Percentiles rank a stretch among this genome's conserved stretches.
Evolutionary conservation across 2,329 filamentous ascomycete species (phyloP).

Genomic region (Diaporthe capsici): DNA sequence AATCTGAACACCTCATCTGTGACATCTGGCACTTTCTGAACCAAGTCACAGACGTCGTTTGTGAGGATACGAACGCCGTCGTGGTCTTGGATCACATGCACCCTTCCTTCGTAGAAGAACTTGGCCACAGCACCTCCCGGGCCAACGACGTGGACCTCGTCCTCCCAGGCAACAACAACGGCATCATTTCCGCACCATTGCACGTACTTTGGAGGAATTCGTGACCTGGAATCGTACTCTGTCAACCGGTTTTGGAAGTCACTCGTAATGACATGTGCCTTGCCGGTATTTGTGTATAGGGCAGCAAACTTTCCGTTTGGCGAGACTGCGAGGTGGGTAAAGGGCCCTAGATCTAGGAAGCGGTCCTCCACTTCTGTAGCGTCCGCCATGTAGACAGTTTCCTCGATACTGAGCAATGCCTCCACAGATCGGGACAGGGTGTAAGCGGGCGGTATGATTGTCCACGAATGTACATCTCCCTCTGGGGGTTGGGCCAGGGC

Average conservation of each 20-base stretch:
- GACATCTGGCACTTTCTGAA: slow-evolving; percentile 92
- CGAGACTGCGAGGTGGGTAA: slow-evolving; percentile 90
- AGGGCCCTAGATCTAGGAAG: slow-evolving; percentile 91
- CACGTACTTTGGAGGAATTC: slow-evolving; percentile 87
- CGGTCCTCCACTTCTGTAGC: slow-evolving; percentile 92
- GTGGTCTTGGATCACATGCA: slow-evolving; percentile 85
- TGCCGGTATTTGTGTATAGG: slow-evolving; percentile 87
- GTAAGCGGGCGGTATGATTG: slow-evolving; percentile 87
- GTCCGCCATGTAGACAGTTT: slow-evolving; percentile 90
- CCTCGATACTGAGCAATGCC: slow-evolving; percentile 85
- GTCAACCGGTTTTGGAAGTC: slow-evolving; percentile 94
- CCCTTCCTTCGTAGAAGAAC: slow-evolving; percentile 91
- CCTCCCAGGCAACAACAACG: slow-evolving; percentile 95
- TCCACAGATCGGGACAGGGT: slow-evolving; percentile 95
- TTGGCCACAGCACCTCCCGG: slow-evolving; percentile 81
- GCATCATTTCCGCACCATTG: slow-evolving; percentile 98
- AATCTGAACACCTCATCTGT: slow-evolving; percentile 91
- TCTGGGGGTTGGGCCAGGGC: slow-evolving; percentile 82
- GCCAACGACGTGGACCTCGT: slow-evolving; percentile 94
- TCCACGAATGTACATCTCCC: slow-evolving; percentile 88
- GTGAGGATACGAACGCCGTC: slow-evolving; percentile 94
- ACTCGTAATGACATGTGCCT: slow-evolving; percentile 92
- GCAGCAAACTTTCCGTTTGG: slow-evolving; percentile 91
- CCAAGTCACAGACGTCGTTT: slow-evolving; percentile 95
- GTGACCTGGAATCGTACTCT: slow-evolving; percentile 90